A percentile compares a stretch with the other conserved stretches of the same genome.
phyloP scores from a whole-genome alignment of 306 rosid genomes.

The Vicia villosa region DNA sequence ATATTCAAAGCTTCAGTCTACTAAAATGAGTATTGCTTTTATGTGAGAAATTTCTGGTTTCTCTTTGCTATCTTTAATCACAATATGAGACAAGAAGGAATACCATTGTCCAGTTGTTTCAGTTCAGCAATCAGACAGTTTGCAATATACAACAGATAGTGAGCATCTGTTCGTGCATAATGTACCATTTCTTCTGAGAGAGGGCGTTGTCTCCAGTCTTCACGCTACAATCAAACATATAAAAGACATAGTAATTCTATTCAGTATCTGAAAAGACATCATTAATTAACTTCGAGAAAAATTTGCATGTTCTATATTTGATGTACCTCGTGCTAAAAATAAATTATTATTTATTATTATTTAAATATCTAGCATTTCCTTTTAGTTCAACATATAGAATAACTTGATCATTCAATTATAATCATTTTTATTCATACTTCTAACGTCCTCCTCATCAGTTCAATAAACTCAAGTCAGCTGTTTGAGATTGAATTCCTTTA shows the following conservation, averaged over 20 bases:
- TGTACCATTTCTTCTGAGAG: constrained; percentile 78
- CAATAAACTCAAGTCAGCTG: constrained; percentile 7
- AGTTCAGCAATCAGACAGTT: constrained; percentile 69
- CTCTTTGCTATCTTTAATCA: constrained; percentile 20
- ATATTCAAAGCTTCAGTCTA: constrained; percentile 14
- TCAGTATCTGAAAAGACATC: not conserved
- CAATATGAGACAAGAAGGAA: constrained; percentile 42
- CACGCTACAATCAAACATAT: constrained; percentile 64
- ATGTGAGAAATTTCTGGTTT: not conserved
- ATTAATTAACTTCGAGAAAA: not conserved
- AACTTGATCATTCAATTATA: constrained; percentile 28
- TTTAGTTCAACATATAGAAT: not conserved
- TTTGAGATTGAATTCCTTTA: constrained; percentile 5
- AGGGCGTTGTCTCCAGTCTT: constrained; percentile 98
- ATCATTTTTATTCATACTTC: not conserved
- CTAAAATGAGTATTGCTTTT: constrained; percentile 16
- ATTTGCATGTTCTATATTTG: not conserved
- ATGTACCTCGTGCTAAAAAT: constrained; percentile 5
- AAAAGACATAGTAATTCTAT: constrained; percentile 20
- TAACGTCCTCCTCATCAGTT: not conserved
- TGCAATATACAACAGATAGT: constrained; percentile 81
- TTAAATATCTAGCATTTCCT: not conserved
- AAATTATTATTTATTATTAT: not conserved
- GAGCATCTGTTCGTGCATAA: constrained; percentile 94
- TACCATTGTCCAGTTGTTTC: constrained; percentile 67